Base-by-base conservation (phyloP, 2,329 filamentous ascomycete genomes). In the Albifimbria verrucaria region DNA sequence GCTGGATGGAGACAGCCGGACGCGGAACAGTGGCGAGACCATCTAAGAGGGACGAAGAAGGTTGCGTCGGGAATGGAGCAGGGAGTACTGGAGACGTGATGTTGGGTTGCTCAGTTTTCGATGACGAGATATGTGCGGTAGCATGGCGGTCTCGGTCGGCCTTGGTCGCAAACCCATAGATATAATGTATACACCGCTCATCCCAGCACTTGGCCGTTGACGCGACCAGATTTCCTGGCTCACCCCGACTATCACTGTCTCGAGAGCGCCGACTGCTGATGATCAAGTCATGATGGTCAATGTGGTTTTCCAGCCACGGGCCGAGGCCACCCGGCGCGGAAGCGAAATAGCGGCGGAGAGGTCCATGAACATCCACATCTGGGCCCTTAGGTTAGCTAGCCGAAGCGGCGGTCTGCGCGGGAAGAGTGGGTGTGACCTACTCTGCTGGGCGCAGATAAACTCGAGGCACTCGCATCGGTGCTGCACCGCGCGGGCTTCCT, bases 401-500 rank as follows among this genome's bases (percentile, higher is more conserved):
- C 32, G 50, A 45, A 36, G 49, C 48, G 49, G 22, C n/a, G 26
- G 44, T 21, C 41, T 53, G 46, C 36, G 52, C 47, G 52, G 45
- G 54, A 32, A 23, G 44, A 48, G 47, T 50, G 48, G 48, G 32
- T 41, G 50, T 45, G n/a, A 20, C 26, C 57, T 60, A 71, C 68
- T 61, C 56, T 70, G 62, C 53, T 68, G 65, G 50, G 80, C 64
- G 60, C 79, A 78, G 52, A 74, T 75, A 49, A 71, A 72, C 61
- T 83, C 79, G 51, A 84, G 76, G 64, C 78, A 81, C 67, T 84
- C 81, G 67, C 80, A 83, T 58, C 77, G 77, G 60, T 83, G 81
- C 63, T 84, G 81, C 50, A 83, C 67, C 36, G 74, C 72, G 52
- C 81, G 74, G 23, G 81, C 81, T 64, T 84, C 81, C 65, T 84